Evolutionary conservation across 1,284 basidiomycete genomes (phyloP).

Genomic region (Vanrija sp.): DNA sequence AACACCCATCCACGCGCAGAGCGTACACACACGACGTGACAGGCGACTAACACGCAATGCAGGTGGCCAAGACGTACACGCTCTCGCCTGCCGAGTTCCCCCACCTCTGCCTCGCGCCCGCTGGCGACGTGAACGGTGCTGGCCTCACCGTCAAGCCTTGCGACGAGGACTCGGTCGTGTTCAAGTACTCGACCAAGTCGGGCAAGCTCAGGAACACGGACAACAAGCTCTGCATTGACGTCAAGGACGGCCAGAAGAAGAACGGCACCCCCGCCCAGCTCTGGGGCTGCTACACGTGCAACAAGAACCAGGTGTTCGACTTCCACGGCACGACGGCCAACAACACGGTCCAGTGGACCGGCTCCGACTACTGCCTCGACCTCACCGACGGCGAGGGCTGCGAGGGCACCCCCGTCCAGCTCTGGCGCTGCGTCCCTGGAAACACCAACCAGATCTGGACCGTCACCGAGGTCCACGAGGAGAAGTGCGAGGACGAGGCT

Average conservation of each 20-base stretch:
- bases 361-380: conserved; percentile 34
- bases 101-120: conserved; percentile 34
- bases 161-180: conserved; percentile 13
- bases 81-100: conserved; percentile 32
- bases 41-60: neutral
- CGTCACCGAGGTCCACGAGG: conserved; percentile 34
- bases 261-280: conserved; percentile 39
- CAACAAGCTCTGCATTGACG: conserved; percentile 33
- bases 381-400: conserved; percentile 29
- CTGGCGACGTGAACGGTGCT: conserved; percentile 24
- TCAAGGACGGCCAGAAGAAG: conserved; percentile 28
- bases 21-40: neutral
- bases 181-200: conserved; percentile 24
- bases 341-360: conserved; percentile 28
- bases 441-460: conserved; percentile 44
- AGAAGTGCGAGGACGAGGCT: neutral
- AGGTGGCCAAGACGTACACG: conserved; percentile 15
- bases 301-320: conserved; percentile 36
- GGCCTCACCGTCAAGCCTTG: conserved; percentile 31
- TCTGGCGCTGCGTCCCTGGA: conserved; percentile 34
- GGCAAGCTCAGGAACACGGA: conserved; percentile 30
- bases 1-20: neutral
- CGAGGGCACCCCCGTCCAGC: conserved; percentile 33
- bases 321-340: conserved; percentile 1
- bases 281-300: conserved; percentile 35